Base-by-base conservation (phyloP, 305 asterid species). In the Solanum hybrid region DNA sequence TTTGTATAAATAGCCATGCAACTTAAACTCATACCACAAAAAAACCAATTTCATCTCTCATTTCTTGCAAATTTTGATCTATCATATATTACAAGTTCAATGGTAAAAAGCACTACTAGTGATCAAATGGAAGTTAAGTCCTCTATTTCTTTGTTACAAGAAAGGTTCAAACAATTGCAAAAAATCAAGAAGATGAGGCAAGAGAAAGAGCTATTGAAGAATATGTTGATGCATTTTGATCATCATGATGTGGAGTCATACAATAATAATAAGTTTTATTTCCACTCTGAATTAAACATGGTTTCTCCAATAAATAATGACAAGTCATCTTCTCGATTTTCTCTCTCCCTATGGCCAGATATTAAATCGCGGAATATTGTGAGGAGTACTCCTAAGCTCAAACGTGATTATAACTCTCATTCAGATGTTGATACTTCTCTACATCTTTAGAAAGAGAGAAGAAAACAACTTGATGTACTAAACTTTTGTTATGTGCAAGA, bases 81-180 rank as follows among this genome's bases (percentile, higher is more conserved):
- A 12, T 73, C 24, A 31, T 73, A 73, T 29, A 36, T 38, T 42
- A 24, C 5, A 71, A 27, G 22, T 80, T 45, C 72, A 42, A 82
- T 82, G 87, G 72, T 31, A 2, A 82, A 7, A 82, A 9, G 5
- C 82, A 77, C 42, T 17, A 15, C 81, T 17, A 27, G 72, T 82
- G 87, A 80, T 80, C 72, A 82, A 82, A 17, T 87, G 73, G 19
- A 69, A 80, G 85, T 75, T 17, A 31, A 10, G 29, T 90, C 93
- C 19, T 92, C 93, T 8, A 81, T 92, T 69, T 92, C 91, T 77
- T 80, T 92, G 86, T 51, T 92, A 36, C 93, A 90, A 80, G 91
- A 90, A 45, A 90, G 92, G 76, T 92, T 92, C 69, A 91, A 85
- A 71, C 89, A 90, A 81, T 64, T 92, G 66, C 90, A 90, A 24